Percentiles rank a stretch among this genome's conserved stretches.
phyloP scores from a whole-genome alignment of 2,329 filamentous ascomycete species.

The Fusarium newnesense region DNA sequence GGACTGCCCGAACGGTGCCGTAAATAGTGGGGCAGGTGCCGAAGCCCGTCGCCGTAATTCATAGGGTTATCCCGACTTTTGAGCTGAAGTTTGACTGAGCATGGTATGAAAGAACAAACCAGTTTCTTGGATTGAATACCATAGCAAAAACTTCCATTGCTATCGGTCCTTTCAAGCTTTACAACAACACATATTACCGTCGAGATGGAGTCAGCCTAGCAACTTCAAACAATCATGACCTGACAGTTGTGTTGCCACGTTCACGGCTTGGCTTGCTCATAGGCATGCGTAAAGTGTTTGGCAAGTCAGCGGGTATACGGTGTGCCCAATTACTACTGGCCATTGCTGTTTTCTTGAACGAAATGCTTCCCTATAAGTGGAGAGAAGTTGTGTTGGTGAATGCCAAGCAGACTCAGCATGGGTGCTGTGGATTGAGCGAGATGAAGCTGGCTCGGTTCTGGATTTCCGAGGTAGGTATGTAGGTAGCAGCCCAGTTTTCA shows the following conservation, averaged over 20 bases:
- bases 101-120: neutral
- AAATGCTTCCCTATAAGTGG: constrained; percentile 5
- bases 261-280: neutral
- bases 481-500: constrained; percentile 9
- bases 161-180: neutral
- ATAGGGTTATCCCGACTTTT: neutral
- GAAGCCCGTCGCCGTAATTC: neutral
- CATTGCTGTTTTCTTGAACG: neutral
- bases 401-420: constrained; percentile 25
- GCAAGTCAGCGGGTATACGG: neutral
- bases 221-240: neutral
- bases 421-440: constrained; percentile 8
- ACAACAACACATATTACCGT: neutral
- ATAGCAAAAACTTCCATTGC: neutral
- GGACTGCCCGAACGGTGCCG: neutral
- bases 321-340: neutral
- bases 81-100: neutral
- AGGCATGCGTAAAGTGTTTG: neutral
- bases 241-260: neutral
- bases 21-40: constrained; percentile 5
- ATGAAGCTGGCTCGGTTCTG: constrained; percentile 21
- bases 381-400: neutral
- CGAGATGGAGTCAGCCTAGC: neutral
- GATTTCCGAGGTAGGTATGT: constrained; percentile 1
- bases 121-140: neutral